phyloP scores from a whole-genome alignment of 2,329 filamentous ascomycete genomes.

The Diaporthe velutina region DNA sequence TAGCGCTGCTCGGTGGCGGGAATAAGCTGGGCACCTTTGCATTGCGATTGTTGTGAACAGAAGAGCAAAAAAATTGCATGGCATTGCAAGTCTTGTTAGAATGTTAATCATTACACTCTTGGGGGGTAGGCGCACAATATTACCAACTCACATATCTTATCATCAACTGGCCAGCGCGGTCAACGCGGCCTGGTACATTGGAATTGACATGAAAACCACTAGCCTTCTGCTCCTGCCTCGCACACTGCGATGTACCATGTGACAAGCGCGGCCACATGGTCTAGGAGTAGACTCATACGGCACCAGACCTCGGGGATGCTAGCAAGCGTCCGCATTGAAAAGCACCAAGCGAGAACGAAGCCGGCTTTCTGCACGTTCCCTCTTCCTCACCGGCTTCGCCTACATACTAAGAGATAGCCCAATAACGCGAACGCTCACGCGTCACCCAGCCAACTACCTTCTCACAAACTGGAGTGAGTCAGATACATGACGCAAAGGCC shows the following conservation, averaged over 20 bases:
- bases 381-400: too few relatives aligned
- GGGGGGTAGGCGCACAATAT: not conserved
- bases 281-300: too few relatives aligned
- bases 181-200: too few relatives aligned
- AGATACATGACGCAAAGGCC: too few relatives aligned
- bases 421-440: too few relatives aligned
- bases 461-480: not conserved
- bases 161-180: not conserved
- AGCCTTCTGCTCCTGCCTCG: not conserved
- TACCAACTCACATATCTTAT: not conserved
- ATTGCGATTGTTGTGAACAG: not conserved
- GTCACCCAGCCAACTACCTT: too few relatives aligned
- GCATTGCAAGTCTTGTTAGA: conserved; percentile 20
- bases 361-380: too few relatives aligned
- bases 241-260: not conserved
- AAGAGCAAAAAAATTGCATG: conserved; percentile 23
- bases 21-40: not conserved
- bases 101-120: not conserved
- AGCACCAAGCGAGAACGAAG: not conserved
- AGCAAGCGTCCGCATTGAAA: not conserved
- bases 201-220: too few relatives aligned
- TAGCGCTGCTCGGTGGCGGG: not conserved
- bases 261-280: too few relatives aligned
- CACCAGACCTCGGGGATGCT: not conserved
- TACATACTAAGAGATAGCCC: too few relatives aligned